Evolutionary conservation across 805 yeast species (phyloP).

Genomic region (Lipomyces oligophaga): DNA sequence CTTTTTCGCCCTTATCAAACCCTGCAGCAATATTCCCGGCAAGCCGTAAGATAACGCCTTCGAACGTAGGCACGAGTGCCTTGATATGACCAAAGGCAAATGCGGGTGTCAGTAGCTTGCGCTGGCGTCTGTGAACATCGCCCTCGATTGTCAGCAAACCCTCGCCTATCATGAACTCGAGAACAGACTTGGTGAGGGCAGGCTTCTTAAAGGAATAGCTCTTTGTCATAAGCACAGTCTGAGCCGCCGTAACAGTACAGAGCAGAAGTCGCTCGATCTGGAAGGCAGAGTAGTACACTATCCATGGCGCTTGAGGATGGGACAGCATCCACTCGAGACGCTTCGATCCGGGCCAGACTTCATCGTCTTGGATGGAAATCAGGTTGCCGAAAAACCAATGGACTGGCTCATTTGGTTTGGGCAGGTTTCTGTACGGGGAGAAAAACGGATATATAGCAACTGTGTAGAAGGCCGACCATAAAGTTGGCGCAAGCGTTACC

Average conservation of each 20-base stretch:
- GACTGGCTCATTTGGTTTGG: conserved; percentile 4
- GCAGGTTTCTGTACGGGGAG: conserved; percentile 13
- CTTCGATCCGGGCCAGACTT: conserved; percentile 5
- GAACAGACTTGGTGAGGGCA: conserved; percentile 1
- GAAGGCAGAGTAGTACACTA: conserved; percentile 12
- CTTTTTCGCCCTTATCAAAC: background rate
- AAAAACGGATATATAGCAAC: conserved; percentile 6
- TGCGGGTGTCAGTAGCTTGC: conserved; percentile 8
- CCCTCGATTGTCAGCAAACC: conserved; percentile 5
- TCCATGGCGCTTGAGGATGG: conserved; percentile 6
- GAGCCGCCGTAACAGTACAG: conserved; percentile 10
- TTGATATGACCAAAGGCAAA: conserved; percentile 7
- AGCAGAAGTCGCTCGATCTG: conserved; percentile 8
- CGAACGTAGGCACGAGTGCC: conserved; percentile 9
- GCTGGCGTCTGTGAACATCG: conserved; percentile 8
- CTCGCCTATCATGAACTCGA: conserved; percentile 5
- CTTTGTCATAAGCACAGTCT: conserved; percentile 17
- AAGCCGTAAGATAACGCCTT: conserved; percentile 8
- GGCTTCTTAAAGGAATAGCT: conserved; percentile 22
- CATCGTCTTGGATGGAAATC: background rate
- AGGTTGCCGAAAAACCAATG: conserved; percentile 21
- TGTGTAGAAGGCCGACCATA: background rate
- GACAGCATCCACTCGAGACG: conserved; percentile 13
- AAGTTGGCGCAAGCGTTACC: background rate
- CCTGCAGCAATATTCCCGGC: background rate